phyloP scores from a whole-genome alignment of 768 basidiomycete species.

The Psilocybe cyanescens region DNA sequence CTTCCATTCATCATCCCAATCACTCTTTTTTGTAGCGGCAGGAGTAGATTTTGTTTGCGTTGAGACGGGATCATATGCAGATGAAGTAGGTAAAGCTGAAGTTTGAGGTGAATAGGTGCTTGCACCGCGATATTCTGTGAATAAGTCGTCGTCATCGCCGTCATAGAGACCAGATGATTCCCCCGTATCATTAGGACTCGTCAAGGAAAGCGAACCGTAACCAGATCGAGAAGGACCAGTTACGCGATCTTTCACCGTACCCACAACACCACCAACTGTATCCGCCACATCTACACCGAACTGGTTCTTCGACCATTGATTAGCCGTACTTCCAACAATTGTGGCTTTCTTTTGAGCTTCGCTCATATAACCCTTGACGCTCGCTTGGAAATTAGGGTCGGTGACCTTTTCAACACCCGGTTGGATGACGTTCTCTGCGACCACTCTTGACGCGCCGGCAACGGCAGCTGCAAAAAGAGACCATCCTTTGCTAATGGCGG shows the following conservation, averaged over 20 bases:
- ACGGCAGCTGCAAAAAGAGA: constrained; percentile 91
- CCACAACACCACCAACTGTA: constrained; percentile 72
- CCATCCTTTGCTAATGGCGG: constrained; percentile 93
- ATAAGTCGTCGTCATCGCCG: constrained; percentile 70
- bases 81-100: constrained; percentile 7
- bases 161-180: constrained; percentile 71
- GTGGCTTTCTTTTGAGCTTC: constrained; percentile 71
- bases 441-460: constrained; percentile 73
- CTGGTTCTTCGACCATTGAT: constrained; percentile 76
- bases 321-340: constrained; percentile 63
- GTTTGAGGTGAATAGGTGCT: constrained; percentile 22
- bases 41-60: constrained; percentile 21
- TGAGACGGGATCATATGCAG: constrained; percentile 8
- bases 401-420: constrained; percentile 82
- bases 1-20: constrained; percentile 84
- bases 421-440: constrained; percentile 88
- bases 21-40: constrained; percentile 50
- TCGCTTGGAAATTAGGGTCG: constrained; percentile 81
- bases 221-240: constrained; percentile 57
- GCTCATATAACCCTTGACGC: constrained; percentile 70
- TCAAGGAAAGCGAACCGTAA: constrained; percentile 49
- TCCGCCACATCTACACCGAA: constrained; percentile 87
- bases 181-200: constrained; percentile 42
- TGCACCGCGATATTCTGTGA: constrained; percentile 46
- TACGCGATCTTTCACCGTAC: constrained; percentile 61